A percentile compares a stretch with the other conserved stretches of the same genome.
These are phyloP conservation scores for Xerocomellus chrysenteron DNA, from an alignment of 768 basidiomycete genomes.

Conservation along the genomic window DNA sequence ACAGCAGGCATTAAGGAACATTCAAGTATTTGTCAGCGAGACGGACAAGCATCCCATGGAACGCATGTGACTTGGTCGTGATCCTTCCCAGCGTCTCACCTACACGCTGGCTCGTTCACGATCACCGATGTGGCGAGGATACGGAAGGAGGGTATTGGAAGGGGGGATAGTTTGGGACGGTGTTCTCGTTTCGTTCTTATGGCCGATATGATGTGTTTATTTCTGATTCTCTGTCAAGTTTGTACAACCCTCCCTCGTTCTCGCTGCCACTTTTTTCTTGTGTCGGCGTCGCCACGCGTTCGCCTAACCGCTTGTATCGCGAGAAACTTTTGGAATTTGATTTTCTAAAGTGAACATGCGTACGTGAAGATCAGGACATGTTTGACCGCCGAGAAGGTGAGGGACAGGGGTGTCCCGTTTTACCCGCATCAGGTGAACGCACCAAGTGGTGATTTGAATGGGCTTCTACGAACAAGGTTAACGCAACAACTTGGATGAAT, in stretches of 20 bases:
- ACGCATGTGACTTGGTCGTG: conserved; percentile 45
- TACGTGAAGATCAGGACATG: background rate
- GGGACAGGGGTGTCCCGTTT: background rate
- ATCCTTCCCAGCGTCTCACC: background rate
- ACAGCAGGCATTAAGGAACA: conserved; percentile 22
- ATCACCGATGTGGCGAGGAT: background rate
- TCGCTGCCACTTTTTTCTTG: background rate
- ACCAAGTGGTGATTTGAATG: background rate
- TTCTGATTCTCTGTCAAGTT: background rate
- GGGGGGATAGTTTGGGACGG: background rate
- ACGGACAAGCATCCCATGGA: conserved; percentile 74
- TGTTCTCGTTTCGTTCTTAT: background rate
- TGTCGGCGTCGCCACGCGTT: background rate
- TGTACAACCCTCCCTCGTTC: background rate
- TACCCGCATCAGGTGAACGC: background rate
- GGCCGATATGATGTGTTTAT: background rate
- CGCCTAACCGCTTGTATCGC: background rate
- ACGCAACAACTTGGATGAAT: background rate
- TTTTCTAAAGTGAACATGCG: conserved; percentile 4
- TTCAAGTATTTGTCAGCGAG: conserved; percentile 70
- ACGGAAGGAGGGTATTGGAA: background rate
- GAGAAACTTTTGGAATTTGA: conserved; percentile 26
- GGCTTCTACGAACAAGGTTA: conserved; percentile 11
- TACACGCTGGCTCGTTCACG: background rate
- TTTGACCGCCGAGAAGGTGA: background rate